Evolutionary conservation across 148 eudicot species (phyloP).

Genomic region (Polygonum maritimum): DNA sequence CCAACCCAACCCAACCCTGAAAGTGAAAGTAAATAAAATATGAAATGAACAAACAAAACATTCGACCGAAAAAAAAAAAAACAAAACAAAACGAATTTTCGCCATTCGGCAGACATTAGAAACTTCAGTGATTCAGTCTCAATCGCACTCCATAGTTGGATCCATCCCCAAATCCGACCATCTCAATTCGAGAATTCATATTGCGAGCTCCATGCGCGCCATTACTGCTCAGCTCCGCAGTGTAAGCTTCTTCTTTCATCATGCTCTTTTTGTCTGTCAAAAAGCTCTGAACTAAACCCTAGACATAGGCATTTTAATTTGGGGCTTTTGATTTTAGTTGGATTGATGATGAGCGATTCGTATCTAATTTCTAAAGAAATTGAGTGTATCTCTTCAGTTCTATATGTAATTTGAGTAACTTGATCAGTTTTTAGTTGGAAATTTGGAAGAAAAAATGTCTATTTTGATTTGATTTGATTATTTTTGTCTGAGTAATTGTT

Average conservation of each 20-base stretch:
- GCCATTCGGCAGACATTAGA: slow-evolving; percentile 1
- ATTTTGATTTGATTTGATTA: not conserved
- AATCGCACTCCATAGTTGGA: not conserved
- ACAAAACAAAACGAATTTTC: not conserved
- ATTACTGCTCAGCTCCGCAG: not conserved
- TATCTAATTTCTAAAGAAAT: not conserved
- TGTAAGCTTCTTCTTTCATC: not conserved
- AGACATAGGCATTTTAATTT: not conserved
- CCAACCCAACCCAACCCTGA: not conserved
- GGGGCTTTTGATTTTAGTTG: not conserved
- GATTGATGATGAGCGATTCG: not conserved
- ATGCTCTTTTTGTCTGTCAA: not conserved
- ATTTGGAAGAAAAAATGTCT: not conserved
- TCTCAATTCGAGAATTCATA: not conserved
- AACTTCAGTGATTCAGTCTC: not conserved
- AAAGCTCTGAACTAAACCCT: not conserved
- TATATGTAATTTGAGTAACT: not conserved
- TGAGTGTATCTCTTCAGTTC: not conserved
- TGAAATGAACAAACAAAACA: not conserved
- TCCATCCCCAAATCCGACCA: not conserved
- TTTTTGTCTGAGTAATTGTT: not conserved
- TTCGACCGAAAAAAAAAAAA: too few species aligned
- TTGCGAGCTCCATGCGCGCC: slow-evolving; percentile 6
- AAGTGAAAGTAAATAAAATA: not conserved
- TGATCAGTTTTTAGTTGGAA: not conserved